Conservation (phyloP, 768 basidiomycete species). For the Lenzites betulinus region DNA sequence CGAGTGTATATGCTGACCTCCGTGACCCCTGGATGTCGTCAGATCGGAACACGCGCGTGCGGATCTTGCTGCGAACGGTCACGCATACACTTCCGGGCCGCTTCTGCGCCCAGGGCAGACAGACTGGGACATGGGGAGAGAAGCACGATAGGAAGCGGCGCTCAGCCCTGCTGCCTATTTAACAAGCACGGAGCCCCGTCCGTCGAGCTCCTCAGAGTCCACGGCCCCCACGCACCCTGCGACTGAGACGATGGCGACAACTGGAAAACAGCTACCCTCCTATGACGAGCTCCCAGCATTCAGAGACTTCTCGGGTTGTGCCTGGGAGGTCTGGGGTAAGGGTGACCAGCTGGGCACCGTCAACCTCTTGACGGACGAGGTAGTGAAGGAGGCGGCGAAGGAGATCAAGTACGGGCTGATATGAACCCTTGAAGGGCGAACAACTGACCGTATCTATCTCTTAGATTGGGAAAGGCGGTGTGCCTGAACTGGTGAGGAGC, state of each 20-base stretch:
- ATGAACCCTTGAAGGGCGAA: not conserved
- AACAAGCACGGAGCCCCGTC: not conserved
- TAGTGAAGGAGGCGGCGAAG: conserved; percentile 54
- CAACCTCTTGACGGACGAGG: conserved; percentile 62
- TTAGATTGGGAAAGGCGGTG: conserved; percentile 53
- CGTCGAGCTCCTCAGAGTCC: not conserved
- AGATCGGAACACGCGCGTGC: not conserved
- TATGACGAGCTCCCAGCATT: conserved; percentile 53
- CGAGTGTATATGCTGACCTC: too few relatives aligned
- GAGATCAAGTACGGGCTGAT: conserved; percentile 52
- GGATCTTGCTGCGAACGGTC: conserved; percentile 2
- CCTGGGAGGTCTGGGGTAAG: conserved; percentile 69
- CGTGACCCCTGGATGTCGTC: too few relatives aligned
- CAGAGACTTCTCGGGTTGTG: conserved; percentile 53
- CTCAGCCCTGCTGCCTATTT: not conserved
- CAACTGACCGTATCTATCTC: not conserved
- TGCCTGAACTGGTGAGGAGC: conserved; percentile 69
- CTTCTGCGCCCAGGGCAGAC: not conserved
- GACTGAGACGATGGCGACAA: conserved; percentile 8
- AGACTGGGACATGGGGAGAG: not conserved
- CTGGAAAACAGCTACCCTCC: conserved; percentile 34
- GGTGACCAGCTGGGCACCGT: conserved; percentile 71
- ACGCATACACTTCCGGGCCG: conserved; percentile 1
- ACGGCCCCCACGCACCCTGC: not conserved
- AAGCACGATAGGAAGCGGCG: not conserved